Base-by-base conservation (phyloP, 164 flowering plant genomes). In the Buxus sempervirens region DNA sequence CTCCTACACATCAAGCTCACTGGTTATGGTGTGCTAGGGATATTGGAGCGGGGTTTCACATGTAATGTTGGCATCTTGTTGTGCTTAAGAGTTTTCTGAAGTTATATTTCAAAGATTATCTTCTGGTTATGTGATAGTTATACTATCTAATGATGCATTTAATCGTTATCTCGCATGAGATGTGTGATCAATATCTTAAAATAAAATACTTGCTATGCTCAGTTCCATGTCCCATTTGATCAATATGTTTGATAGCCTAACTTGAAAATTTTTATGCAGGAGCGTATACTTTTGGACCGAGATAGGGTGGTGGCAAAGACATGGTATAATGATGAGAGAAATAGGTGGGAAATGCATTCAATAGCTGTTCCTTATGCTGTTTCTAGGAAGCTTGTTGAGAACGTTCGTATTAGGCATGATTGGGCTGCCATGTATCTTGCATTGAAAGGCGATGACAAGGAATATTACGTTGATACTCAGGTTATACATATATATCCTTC, bases 341-440 rank as follows among this genome's bases (percentile, higher is more conserved):
- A 72, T 28, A 74, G 96, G 76, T 91, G 97, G 97, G 98, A 94
- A 74, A 87, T 94, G 88, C 96, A 94, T 62, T 90, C 95, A 41
- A 60, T 91, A 45, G 87, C 92, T 67, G 85, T 91, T 78, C 90
- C 98, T 65, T 90, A 83, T 85, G 97, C 95, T 62, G 90, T 94
- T 58, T 84, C 97, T 41, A 84, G 78, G 74, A 88, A 84, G 70
- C 84, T 94, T 59, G 78, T 94, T 19, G 83, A 90, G 70, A 72
- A 77, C 77, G 94, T 86, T 36, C 81, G 95, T 68, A 91, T 94
- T 65, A 83, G 97, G 79, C 98, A 94, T 81, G 97, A 94, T 64
- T 94, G 96, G 96, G 96, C 70, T 78, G 91, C 76, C 72, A 88
- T 94, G 95, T 88, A 81, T 81, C 62, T 91, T 67, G 71, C 80